Conservation (phyloP, 2,329 filamentous ascomycete genomes). For the Diaporthe vaccinii region DNA sequence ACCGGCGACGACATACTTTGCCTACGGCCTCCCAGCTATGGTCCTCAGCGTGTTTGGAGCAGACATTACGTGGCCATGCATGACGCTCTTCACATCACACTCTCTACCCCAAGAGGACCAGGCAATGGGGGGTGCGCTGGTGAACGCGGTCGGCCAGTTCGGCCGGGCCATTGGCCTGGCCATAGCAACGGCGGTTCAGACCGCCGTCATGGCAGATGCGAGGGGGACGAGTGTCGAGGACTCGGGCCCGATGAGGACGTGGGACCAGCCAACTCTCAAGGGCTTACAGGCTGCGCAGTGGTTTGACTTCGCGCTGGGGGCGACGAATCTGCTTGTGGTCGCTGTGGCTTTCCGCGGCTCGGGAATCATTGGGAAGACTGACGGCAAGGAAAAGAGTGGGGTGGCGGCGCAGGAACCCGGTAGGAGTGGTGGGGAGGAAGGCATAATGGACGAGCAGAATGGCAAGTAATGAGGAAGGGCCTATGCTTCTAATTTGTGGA, state of each 20-base stretch:
- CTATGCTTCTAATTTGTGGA: not conserved
- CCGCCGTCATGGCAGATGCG: conserved; percentile 68
- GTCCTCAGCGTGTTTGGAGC: conserved; percentile 74
- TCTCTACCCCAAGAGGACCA: conserved; percentile 74
- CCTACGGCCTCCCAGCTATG: conserved; percentile 77
- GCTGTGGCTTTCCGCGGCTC: conserved; percentile 63
- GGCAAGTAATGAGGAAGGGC: not conserved
- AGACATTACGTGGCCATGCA: conserved; percentile 75
- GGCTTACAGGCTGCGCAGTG: conserved; percentile 65
- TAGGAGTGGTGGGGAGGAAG: conserved; percentile 20
- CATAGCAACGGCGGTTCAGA: conserved; percentile 75
- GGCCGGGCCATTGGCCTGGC: conserved; percentile 76
- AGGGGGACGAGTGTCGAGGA: conserved; percentile 59
- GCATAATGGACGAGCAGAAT: conserved; percentile 6
- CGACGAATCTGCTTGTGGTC: conserved; percentile 59
- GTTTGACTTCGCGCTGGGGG: conserved; percentile 64
- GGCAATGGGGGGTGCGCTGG: conserved; percentile 75
- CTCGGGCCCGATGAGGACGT: conserved; percentile 56
- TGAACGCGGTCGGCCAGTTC: conserved; percentile 76
- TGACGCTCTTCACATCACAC: conserved; percentile 76
- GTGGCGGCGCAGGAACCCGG: not conserved
- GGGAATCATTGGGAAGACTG: conserved; percentile 64
- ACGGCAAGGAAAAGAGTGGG: not conserved
- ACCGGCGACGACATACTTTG: conserved; percentile 73
- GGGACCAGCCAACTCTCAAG: conserved; percentile 61